These are phyloP conservation scores for Schizochytrium sp. DNA, from an alignment of 108 stramenopile genomes.

Conservation along the genomic window DNA sequence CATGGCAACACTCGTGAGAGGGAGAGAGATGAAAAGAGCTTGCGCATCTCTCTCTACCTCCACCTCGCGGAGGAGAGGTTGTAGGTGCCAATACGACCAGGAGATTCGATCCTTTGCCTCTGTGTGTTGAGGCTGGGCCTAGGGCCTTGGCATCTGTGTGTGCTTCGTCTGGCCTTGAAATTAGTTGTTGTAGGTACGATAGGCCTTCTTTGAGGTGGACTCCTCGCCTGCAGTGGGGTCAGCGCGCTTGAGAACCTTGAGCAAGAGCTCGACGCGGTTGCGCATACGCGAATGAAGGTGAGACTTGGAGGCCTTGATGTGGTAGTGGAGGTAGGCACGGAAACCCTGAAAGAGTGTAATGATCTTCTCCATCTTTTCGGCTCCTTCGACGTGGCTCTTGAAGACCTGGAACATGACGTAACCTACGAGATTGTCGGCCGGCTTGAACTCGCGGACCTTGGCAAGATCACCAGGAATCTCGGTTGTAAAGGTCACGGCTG, in stretches of 20 bases:
- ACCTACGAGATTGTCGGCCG: conserved; percentile 20
- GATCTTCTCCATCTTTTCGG: conserved; percentile 35
- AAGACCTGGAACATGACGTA: conserved; percentile 49
- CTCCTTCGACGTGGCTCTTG: conserved; percentile 39
- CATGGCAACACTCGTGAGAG: too few species aligned
- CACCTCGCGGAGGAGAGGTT: too few species aligned
- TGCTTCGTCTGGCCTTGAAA: too few species aligned
- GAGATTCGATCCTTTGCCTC: too few species aligned
- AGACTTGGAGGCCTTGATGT: conserved; percentile 62
- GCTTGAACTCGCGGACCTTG: not conserved
- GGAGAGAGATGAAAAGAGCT: too few species aligned
- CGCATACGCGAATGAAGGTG: conserved; percentile 62
- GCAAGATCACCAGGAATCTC: not conserved
- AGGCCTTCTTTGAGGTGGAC: conserved; percentile 51
- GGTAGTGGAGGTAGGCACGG: conserved; percentile 56
- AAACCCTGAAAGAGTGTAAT: conserved; percentile 40
- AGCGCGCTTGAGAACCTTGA: conserved; percentile 52
- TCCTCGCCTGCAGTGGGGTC: conserved; percentile 27
- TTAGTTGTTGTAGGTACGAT: conserved; percentile 31
- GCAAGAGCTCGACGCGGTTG: conserved; percentile 30
- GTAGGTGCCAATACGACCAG: too few species aligned
- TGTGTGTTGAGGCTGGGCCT: too few species aligned
- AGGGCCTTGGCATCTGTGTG: too few species aligned
- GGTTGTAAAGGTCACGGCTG: conserved; percentile 31
- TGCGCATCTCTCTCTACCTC: too few species aligned